Conservation (phyloP, 306 rosid species). For the Benincasa hispida region DNA sequence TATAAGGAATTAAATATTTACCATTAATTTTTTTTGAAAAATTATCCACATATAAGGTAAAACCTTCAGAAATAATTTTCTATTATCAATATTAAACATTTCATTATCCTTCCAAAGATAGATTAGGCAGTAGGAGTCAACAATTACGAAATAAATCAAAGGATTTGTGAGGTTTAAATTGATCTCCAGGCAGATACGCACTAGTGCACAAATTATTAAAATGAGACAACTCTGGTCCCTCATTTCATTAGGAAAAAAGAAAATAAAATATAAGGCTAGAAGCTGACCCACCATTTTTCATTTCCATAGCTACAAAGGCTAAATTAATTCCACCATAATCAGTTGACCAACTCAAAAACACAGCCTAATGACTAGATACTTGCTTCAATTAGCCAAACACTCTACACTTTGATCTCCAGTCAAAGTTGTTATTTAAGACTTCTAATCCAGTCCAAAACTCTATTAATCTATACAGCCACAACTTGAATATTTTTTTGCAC, state of each 20-base stretch:
- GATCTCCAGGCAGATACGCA: neutral
- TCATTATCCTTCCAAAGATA: neutral
- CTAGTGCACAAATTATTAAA: neutral
- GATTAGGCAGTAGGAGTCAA: neutral
- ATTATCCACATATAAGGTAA: neutral
- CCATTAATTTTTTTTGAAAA: neutral
- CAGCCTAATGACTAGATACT: neutral
- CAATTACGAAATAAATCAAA: neutral
- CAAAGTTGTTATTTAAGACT: neutral
- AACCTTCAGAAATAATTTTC: neutral
- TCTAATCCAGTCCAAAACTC: neutral
- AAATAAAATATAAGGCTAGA: neutral
- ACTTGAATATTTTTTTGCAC: neutral
- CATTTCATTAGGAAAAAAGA: neutral
- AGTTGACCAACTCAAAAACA: too few species aligned
- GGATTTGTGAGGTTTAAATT: neutral
- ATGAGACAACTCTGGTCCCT: neutral
- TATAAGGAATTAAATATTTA: neutral
- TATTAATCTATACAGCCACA: neutral
- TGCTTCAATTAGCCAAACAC: neutral
- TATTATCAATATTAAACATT: neutral
- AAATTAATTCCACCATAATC: neutral
- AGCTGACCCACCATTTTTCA: neutral
- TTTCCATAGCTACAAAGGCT: neutral
- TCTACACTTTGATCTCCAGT: neutral